Evolutionary conservation across 495 filamentous ascomycete genomes (phyloP), one percentile per base, ranked within the genome.

Genomic region (Penicillium waksmanii): DNA sequence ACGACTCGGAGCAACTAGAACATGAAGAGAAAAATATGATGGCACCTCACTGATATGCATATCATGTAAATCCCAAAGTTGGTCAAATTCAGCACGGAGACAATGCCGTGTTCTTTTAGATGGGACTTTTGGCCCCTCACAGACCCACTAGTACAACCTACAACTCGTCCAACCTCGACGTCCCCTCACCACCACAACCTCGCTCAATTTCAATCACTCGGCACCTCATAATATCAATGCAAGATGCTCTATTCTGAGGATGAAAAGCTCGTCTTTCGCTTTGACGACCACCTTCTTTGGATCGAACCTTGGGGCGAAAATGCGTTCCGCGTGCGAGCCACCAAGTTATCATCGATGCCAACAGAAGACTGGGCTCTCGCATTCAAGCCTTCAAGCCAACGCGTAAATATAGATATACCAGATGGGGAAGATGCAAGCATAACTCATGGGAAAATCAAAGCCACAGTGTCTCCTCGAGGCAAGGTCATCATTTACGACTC

Each of bases 291-390:
- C 53, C 60, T 71, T 19, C 76, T 85, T 55, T 83, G 78, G 76
- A 75, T 87, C 50, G 74, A 85, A 56, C 75, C 81, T 53, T 85
- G 82, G 82, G 82, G 82, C 23, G 66, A 71, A 9, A 80, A 83
- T 61, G 80, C 82, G 2, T 63, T 86, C 40, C 80, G 83, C 15
- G 61, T 87, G 25, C 77, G 82, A 27, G 80, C 82, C 3, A 85
- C 81, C 21, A 81, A 80, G 57, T 72, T 72, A 27, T 61, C 71
- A 13, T 66, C 63, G 12, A 80, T 84, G 71, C 80, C 83, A 10
- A 55, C 64, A 8, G 77, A 83, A 61, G 72, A 82, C 63, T 85
- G 83, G 82, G 84, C 83, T 10, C 73, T 86, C 7, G 63, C 55
- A 43, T 56, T 62, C 21, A 69, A 67, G 58, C 69, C 68, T 48